Conservation (phyloP, 352 stramenopile species). For the Globisporangium recalcitrans region DNA sequence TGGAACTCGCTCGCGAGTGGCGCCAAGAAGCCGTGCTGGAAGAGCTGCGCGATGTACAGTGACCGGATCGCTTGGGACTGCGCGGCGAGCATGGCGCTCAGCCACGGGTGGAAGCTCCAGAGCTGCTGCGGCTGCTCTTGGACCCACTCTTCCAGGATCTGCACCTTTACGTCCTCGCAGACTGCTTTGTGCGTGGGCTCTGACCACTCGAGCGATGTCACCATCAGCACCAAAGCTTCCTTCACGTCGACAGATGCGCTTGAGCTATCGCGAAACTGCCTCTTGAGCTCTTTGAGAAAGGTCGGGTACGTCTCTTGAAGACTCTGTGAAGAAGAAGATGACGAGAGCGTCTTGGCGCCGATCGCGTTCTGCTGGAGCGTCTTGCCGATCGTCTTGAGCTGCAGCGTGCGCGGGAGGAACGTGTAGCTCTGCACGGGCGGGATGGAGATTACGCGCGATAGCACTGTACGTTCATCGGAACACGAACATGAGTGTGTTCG, state of each 20-base stretch:
- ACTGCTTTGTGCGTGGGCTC: neutral
- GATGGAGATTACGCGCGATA: conserved; percentile 23
- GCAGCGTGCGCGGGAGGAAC: conserved; percentile 32
- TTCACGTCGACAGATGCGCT: conserved; percentile 7
- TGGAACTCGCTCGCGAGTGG: conserved; percentile 35
- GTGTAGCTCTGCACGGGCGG: conserved; percentile 32
- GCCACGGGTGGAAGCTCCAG: conserved; percentile 13
- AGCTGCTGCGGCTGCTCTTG: conserved; percentile 2
- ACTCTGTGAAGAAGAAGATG: conserved; percentile 7
- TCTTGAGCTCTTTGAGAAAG: conserved; percentile 21
- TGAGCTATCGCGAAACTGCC: conserved; percentile 2
- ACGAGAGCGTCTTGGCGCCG: conserved; percentile 20
- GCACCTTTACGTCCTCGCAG: neutral
- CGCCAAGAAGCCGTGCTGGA: conserved; percentile 30
- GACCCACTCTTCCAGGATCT: conserved; percentile 3
- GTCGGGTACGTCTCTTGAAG: conserved; percentile 18
- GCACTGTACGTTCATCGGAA: conserved; percentile 15
- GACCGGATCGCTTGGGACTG: conserved; percentile 20
- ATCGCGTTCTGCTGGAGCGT: conserved; percentile 38
- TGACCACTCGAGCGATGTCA: conserved; percentile 3
- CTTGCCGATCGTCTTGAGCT: conserved; percentile 30
- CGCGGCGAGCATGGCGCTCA: conserved; percentile 10
- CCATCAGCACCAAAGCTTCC: conserved; percentile 6
- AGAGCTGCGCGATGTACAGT: conserved; percentile 26
- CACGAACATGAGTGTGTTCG: neutral